Conservation (phyloP, 2,329 filamentous ascomycete species). For the Stemphylium beticola region DNA sequence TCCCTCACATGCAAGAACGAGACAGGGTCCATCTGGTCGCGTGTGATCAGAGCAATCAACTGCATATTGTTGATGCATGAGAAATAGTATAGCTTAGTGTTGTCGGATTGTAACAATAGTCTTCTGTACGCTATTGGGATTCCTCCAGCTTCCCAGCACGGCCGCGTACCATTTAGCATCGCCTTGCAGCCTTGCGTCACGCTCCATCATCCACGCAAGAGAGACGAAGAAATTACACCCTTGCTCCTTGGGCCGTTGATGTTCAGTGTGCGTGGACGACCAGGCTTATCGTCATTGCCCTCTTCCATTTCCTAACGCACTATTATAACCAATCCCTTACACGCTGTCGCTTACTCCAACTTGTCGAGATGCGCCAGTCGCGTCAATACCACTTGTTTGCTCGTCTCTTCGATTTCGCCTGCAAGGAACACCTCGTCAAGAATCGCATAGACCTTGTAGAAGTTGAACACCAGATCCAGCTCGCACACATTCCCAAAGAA, state of each 20-base stretch:
- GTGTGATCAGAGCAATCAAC: constrained; percentile 2
- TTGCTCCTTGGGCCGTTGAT: neutral
- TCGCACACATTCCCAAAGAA: constrained; percentile 99
- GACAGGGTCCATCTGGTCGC: constrained; percentile 15
- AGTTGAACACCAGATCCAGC: constrained; percentile 82
- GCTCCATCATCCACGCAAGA: neutral
- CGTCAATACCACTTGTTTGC: constrained; percentile 96
- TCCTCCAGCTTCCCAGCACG: neutral
- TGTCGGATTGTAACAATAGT: neutral
- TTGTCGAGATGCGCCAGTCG: constrained; percentile 95
- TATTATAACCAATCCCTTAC: neutral
- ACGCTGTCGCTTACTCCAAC: constrained; percentile 68
- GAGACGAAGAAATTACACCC: neutral
- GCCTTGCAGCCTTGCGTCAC: neutral
- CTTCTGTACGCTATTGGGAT: neutral
- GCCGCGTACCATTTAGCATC: neutral
- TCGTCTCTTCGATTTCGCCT: constrained; percentile 98
- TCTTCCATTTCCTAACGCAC: neutral
- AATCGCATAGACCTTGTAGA: constrained; percentile 92
- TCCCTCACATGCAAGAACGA: constrained; percentile 27
- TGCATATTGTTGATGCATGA: neutral
- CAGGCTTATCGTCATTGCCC: neutral
- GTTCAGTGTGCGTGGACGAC: neutral
- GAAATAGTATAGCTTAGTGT: neutral
- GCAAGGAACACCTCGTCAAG: constrained; percentile 97